phyloP scores from a whole-genome alignment of 345 rosid genomes.

The Eucalyptus shirleyi region DNA sequence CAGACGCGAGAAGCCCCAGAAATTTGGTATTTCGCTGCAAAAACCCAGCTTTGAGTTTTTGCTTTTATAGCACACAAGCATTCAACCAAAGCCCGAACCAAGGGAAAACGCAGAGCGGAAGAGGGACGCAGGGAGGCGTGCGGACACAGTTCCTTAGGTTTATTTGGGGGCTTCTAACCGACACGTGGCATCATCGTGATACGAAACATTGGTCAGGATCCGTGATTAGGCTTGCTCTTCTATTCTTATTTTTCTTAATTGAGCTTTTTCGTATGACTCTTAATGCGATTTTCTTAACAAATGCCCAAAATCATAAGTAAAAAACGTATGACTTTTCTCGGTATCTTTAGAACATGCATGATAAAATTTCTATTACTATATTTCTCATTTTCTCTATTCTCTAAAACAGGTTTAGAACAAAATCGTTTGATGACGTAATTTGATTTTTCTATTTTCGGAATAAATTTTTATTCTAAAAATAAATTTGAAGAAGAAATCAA shows the following conservation, averaged over 20 bases:
- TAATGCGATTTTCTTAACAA: background rate
- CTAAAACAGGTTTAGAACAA: fast-evolving
- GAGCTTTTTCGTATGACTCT: background rate
- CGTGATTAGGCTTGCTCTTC: background rate
- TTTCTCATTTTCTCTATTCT: too few relatives aligned
- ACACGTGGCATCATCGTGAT: background rate
- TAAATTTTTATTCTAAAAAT: too few relatives aligned
- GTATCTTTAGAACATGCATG: too few relatives aligned
- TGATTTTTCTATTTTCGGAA: too few relatives aligned
- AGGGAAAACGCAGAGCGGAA: background rate
- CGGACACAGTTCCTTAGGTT: background rate
- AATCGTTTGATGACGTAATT: too few relatives aligned
- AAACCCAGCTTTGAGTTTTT: background rate
- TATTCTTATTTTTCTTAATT: background rate
- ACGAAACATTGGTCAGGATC: background rate
- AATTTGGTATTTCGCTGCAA: background rate
- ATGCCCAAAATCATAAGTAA: background rate
- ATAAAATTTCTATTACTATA: too few relatives aligned
- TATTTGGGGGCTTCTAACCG: background rate
- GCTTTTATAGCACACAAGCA: background rate
- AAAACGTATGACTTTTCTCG: background rate
- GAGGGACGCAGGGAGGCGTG: background rate
- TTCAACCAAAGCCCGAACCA: background rate
- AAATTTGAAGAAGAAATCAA: fast-evolving
- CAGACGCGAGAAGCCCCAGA: background rate